A percentile compares a stretch with the other conserved stretches of the same genome.
Evolutionary conservation across 345 rosid genomes (phyloP).

Genomic region (Arabis hirsuta): DNA sequence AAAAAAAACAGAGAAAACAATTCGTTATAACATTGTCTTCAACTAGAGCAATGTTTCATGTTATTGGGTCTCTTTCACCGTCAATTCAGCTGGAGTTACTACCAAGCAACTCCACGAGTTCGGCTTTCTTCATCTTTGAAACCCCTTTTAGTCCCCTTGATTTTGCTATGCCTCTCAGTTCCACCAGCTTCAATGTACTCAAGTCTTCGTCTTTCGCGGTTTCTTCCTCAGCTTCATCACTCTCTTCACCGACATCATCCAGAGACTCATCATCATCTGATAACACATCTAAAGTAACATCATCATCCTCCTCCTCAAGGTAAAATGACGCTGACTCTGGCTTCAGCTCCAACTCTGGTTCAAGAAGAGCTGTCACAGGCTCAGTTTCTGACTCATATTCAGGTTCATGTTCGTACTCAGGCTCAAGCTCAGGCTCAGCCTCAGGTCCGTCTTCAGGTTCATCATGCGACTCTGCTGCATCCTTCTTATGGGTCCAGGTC

Average conservation of each 20-base stretch:
- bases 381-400: conserved; percentile 44
- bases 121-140: conserved; percentile 85
- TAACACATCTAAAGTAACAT: conserved; percentile 39
- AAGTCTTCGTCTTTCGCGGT: conserved; percentile 47
- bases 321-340: conserved; percentile 37
- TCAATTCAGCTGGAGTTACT: conserved; percentile 36
- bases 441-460: conserved; percentile 45
- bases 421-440: conserved; percentile 40
- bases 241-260: conserved; percentile 44
- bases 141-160: conserved; percentile 77
- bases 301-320: conserved; percentile 37
- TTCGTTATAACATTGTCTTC: conserved; percentile 15
- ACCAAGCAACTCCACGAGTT: conserved; percentile 63
- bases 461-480: conserved; percentile 42
- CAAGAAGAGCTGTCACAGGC: conserved; percentile 35
- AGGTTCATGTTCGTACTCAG: conserved; percentile 43
- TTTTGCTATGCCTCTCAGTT: conserved; percentile 77
- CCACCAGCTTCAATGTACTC: conserved; percentile 64
- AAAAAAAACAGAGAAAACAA: neutral
- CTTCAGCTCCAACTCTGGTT: conserved; percentile 41
- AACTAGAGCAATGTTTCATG: conserved; percentile 7
- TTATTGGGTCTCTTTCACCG: conserved; percentile 21
- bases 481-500: conserved; percentile 50
- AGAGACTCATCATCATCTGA: conserved; percentile 44
- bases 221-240: conserved; percentile 45